Conservation (phyloP, 106 monocot genomes). For the Apostasia ramifera region DNA sequence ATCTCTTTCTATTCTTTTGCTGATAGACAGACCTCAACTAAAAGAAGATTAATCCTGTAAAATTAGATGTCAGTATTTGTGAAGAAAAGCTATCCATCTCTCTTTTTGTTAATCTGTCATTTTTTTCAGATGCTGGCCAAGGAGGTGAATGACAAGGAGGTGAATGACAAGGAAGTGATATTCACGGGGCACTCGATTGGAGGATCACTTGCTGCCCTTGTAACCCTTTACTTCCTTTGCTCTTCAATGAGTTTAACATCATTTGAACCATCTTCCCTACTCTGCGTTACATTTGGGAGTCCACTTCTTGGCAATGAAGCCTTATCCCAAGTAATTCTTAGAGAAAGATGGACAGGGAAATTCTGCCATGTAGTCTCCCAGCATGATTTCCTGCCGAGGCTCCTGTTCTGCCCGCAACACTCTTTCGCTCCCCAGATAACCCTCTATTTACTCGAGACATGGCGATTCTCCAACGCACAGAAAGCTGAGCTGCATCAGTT, state of each 20-base stretch:
- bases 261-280: constrained; percentile 15
- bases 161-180: constrained; percentile 30
- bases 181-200: constrained; percentile 45
- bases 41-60: too few species aligned
- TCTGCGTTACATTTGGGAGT: constrained; percentile 52
- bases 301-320: constrained; percentile 43
- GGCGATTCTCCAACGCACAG: constrained; percentile 8
- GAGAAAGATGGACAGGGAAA: constrained; percentile 39
- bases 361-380: constrained; percentile 51
- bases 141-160: constrained; percentile 18
- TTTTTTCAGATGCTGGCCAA: constrained; percentile 13
- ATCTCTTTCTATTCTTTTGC: background rate
- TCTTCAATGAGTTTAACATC: constrained; percentile 15
- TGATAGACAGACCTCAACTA: background rate
- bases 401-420: constrained; percentile 40
- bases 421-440: constrained; percentile 14
- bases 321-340: constrained; percentile 27
- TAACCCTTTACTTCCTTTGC: constrained; percentile 39
- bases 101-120: background rate
- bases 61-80: too few species aligned
- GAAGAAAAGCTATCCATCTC: background rate
- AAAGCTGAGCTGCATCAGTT: constrained; percentile 11
- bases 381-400: constrained; percentile 47
- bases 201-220: constrained; percentile 42
- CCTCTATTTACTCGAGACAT: constrained; percentile 14